phyloP scores from a whole-genome alignment of 805 yeast species.

The Metschnikowia peoriensis region DNA sequence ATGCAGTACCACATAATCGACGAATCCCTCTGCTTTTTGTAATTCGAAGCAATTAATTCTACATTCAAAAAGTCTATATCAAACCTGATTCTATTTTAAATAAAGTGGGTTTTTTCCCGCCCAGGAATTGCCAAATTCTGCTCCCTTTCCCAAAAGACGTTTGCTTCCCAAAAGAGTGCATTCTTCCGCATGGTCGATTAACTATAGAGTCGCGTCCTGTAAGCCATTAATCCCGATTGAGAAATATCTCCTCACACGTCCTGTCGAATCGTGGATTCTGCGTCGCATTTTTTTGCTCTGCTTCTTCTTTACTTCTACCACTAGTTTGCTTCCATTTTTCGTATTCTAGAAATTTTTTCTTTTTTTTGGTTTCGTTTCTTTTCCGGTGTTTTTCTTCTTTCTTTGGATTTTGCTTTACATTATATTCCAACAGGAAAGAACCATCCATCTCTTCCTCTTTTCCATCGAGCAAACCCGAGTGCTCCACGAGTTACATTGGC shows the following conservation, averaged over 20 bases:
- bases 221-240: slow-evolving; percentile 14
- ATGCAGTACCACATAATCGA: too few species aligned
- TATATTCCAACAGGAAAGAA: too few species aligned
- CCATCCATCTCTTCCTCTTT: neutral
- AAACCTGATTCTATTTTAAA: too few species aligned
- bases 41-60: too few species aligned
- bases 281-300: slow-evolving; percentile 9
- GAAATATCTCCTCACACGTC: slow-evolving; percentile 14
- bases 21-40: too few species aligned
- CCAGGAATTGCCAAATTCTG: too few species aligned
- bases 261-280: neutral
- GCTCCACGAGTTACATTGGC: too few species aligned
- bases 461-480: too few species aligned
- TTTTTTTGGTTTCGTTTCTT: neutral
- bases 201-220: slow-evolving; percentile 15
- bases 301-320: neutral
- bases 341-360: neutral
- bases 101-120: too few species aligned
- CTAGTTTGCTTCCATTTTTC: neutral
- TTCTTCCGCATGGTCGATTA: neutral
- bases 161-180: neutral
- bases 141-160: neutral
- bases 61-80: too few species aligned
- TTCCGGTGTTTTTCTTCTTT: neutral
- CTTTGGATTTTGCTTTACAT: neutral